phyloP scores from a whole-genome alignment of 2,329 filamentous ascomycete genomes.

The Talaromyces sp. region DNA sequence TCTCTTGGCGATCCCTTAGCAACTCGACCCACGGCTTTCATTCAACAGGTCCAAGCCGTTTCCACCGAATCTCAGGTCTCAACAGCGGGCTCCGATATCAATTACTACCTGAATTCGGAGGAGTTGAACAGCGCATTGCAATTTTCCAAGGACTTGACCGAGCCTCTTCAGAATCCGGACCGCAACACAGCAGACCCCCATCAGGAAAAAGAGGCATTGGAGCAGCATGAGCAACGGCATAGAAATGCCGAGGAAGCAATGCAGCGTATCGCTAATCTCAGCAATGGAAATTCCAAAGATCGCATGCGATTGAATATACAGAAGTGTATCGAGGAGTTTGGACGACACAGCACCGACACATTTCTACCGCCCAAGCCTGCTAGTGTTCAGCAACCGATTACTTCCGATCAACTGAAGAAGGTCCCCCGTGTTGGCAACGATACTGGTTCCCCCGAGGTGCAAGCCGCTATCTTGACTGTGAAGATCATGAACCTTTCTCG shows the following conservation, averaged over 20 bases:
- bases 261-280: slow-evolving; percentile 74
- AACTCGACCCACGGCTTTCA: slow-evolving; percentile 77
- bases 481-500: slow-evolving; percentile 85
- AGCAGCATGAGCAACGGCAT: slow-evolving; percentile 60
- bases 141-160: slow-evolving; percentile 67
- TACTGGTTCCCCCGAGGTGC: slow-evolving; percentile 95
- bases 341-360: slow-evolving; percentile 83
- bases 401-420: slow-evolving; percentile 47
- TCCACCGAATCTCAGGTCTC: slow-evolving; percentile 19
- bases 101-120: slow-evolving; percentile 71
- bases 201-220: slow-evolving; percentile 39
- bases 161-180: slow-evolving; percentile 36
- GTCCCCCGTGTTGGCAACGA: slow-evolving; percentile 79
- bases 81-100: slow-evolving; percentile 52
- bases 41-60: slow-evolving; percentile 51
- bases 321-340: slow-evolving; percentile 84
- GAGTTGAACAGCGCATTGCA: slow-evolving; percentile 69
- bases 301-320: slow-evolving; percentile 78
- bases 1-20: slow-evolving; percentile 76
- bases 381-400: slow-evolving; percentile 43
- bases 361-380: slow-evolving; percentile 63
- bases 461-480: slow-evolving; percentile 90
- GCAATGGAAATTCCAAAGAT: slow-evolving; percentile 77
- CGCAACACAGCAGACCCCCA: slow-evolving; percentile 41
- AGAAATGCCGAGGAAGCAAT: slow-evolving; percentile 74